A percentile compares a stretch with the other conserved stretches of the same genome.
These are phyloP conservation scores for Heimioporus sp. DNA, from an alignment of 768 basidiomycete genomes.

Conservation along the genomic window DNA sequence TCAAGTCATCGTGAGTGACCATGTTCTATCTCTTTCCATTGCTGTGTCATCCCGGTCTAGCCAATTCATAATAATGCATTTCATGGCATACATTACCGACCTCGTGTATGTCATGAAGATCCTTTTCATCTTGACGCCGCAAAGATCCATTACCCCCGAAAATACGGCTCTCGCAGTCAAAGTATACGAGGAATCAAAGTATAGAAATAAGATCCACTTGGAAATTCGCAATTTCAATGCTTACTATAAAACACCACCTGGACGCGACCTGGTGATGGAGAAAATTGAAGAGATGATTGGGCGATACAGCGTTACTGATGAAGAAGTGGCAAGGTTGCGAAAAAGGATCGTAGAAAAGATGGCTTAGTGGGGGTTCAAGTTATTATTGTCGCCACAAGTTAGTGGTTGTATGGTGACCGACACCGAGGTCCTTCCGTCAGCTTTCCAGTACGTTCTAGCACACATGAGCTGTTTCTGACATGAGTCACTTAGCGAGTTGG, in stretches of 20 bases:
- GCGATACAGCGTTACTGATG: not conserved
- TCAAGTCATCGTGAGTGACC: not conserved
- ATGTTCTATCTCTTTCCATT: not conserved
- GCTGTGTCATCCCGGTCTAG: not conserved
- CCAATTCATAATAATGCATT: not conserved
- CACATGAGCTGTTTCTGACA: no score
- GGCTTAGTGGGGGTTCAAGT: no score
- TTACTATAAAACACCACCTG: not conserved
- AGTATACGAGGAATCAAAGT: not conserved
- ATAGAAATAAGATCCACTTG: not conserved
- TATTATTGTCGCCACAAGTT: no score
- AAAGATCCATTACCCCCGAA: not conserved
- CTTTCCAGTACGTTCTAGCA: no score
- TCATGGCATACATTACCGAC: not conserved
- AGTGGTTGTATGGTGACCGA: no score
- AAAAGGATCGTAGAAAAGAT: no score
- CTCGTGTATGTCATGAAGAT: constrained; percentile 3
- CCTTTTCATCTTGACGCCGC: not conserved
- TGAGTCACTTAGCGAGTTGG: no score
- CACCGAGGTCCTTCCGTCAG: no score
- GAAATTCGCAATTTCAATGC: not conserved
- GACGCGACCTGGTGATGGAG: not conserved
- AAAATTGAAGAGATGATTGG: not conserved
- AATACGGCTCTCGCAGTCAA: not conserved
- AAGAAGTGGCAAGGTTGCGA: not conserved